Conservation (phyloP, 2,329 filamentous ascomycete genomes). For the Exophiala sp. region DNA sequence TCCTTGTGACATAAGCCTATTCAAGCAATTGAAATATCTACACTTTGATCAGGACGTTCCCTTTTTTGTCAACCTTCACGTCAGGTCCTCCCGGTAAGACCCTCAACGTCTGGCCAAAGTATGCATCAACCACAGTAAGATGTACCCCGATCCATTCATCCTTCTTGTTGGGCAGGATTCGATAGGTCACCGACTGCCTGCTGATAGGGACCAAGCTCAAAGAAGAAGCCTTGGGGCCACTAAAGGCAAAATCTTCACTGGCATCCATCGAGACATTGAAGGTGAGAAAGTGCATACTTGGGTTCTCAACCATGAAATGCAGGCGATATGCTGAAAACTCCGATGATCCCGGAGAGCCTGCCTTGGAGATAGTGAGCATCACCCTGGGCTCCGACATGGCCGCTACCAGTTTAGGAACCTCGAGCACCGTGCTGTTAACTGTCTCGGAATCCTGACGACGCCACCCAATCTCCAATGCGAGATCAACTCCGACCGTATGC, state of each 20-base stretch:
- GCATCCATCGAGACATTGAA: slow-evolving; percentile 92
- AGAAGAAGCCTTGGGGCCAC: slow-evolving; percentile 75
- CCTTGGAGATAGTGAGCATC: slow-evolving; percentile 40
- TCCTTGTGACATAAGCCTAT: not conserved
- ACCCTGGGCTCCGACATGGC: slow-evolving; percentile 84
- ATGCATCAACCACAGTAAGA: slow-evolving; percentile 78
- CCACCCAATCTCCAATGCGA: slow-evolving; percentile 76
- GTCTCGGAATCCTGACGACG: slow-evolving; percentile 49
- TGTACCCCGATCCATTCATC: slow-evolving; percentile 65
- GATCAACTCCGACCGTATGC: slow-evolving; percentile 67
- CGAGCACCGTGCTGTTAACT: slow-evolving; percentile 64
- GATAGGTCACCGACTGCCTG: slow-evolving; percentile 68
- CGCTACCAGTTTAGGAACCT: slow-evolving; percentile 75
- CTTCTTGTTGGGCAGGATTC: slow-evolving; percentile 62
- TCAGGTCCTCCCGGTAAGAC: slow-evolving; percentile 71
- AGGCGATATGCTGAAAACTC: slow-evolving; percentile 14
- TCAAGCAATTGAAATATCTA: not conserved
- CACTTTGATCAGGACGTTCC: slow-evolving; percentile 23
- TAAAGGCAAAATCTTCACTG: slow-evolving; percentile 88
- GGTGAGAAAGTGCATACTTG: slow-evolving; percentile 88
- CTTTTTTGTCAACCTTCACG: slow-evolving; percentile 54
- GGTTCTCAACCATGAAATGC: slow-evolving; percentile 79
- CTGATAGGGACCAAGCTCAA: slow-evolving; percentile 81
- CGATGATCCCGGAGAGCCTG: not conserved
- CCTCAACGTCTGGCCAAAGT: slow-evolving; percentile 86